Base-by-base conservation (phyloP, 2,329 filamentous ascomycete genomes). In the Cucurbitaria berberidis region DNA sequence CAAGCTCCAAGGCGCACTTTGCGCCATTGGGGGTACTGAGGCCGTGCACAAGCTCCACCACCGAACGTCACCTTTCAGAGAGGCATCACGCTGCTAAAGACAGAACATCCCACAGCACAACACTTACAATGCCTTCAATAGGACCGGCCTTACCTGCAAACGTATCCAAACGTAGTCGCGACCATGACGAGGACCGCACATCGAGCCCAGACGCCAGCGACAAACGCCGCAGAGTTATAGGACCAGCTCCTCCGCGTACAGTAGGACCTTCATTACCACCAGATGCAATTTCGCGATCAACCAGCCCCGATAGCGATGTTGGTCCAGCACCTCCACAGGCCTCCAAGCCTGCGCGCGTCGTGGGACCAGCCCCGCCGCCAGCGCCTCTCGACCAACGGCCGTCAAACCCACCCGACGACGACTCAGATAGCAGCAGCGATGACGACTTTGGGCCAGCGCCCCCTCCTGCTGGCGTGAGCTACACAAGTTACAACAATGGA, bases 61-160 rank as follows among this genome's bases (percentile, higher is more conserved):
- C 4, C 18, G 30, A 51, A 62, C 59, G 50, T 60, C 57, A 56
- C 53, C 45, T 49, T 47, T 49, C 42, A 24, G 44, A 52, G 50
- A 26, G 39, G 9, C 24, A 5, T 26, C 24, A 26, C 24, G 24
- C 24, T 26, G 24, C 24, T 26, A 26, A n/a, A 34, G 8, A 30
- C 30, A 16, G 6, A 15, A n/a, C 30, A 16, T 16, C 24, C 24
- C 24, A 26, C 24, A 5, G 9, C 45, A 3, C 18, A 13, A 36
- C 45, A 56, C 61, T 62, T 67, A 75, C 16, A 18, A 90, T 90
- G 88, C 78, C 86, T 45, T 86, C 84, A 29, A 86, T 90, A 67
- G 89, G 89, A 5, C 89, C 90, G 13, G 80, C 86, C 55, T 74
- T 92, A 21, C 89, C 90, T 11, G 82, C 88, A 4, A 85, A 89